A percentile compares a stretch with the other conserved stretches of the same genome.
phyloP scores from a whole-genome alignment of 1,284 basidiomycete species.

The Volvariella volvacea region DNA sequence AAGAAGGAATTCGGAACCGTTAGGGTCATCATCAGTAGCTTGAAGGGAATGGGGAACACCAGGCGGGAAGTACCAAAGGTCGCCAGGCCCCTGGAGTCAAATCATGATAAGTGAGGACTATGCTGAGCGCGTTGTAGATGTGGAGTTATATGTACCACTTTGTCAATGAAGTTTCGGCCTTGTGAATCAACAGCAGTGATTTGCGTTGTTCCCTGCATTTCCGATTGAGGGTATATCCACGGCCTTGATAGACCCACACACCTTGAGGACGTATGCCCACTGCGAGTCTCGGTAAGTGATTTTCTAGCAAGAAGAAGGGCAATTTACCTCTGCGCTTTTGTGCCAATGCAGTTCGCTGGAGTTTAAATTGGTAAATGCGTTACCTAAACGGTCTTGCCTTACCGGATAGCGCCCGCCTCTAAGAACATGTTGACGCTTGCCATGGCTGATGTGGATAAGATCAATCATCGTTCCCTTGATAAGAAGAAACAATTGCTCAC shows the following conservation, averaged over 20 bases:
- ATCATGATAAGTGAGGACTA: conserved; percentile 1
- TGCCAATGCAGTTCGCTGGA: conserved; percentile 74
- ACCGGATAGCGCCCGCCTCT: conserved; percentile 59
- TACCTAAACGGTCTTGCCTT: conserved; percentile 13
- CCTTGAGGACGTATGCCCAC: conserved; percentile 66
- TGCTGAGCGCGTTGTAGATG: background rate
- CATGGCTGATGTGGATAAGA: conserved; percentile 42
- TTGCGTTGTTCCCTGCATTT: conserved; percentile 49
- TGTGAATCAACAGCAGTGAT: conserved; percentile 54
- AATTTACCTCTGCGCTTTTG: conserved; percentile 50
- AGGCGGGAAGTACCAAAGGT: conserved; percentile 63
- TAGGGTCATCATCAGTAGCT: conserved; percentile 48
- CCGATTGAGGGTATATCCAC: background rate
- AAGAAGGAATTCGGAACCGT: conserved; percentile 65
- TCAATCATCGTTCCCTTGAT: conserved; percentile 3
- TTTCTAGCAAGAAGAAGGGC: conserved; percentile 1
- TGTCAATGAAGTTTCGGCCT: conserved; percentile 53
- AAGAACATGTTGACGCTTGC: conserved; percentile 69
- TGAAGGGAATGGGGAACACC: conserved; percentile 63
- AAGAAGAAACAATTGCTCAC: conserved; percentile 21
- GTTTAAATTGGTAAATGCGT: no score
- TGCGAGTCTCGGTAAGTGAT: conserved; percentile 16
- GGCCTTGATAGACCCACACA: conserved; percentile 14
- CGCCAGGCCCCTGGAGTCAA: conserved; percentile 23
- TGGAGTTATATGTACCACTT: conserved; percentile 44